Conservation (phyloP, 108 stramenopile species). For the Skeletonema grethae region DNA sequence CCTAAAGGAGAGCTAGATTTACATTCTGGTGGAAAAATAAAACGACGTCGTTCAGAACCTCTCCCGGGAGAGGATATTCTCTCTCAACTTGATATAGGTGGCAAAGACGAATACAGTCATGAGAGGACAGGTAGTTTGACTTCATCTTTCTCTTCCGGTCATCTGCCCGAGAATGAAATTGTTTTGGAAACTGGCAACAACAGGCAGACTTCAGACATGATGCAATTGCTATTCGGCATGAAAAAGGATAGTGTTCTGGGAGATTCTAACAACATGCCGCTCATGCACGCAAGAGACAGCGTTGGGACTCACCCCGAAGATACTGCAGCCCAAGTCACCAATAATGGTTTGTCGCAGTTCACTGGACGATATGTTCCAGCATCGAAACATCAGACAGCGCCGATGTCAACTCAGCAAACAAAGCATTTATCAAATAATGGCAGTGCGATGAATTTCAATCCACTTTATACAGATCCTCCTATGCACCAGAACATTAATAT, state of each 20-base stretch:
- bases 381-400: not conserved
- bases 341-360: not conserved
- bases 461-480: not conserved
- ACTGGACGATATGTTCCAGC: not conserved
- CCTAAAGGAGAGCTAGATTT: not conserved
- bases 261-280: not conserved
- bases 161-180: not conserved
- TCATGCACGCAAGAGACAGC: not conserved
- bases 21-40: not conserved
- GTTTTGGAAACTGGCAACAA: not conserved
- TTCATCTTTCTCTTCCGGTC: not conserved
- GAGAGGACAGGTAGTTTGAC: not conserved
- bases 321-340: not conserved
- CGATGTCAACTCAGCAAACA: not conserved
- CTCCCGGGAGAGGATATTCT: not conserved
- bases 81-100: not conserved
- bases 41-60: conserved; percentile 2
- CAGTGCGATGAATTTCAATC: not conserved
- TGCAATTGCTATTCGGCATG: not conserved
- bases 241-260: not conserved
- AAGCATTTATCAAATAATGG: not conserved
- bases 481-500: not conserved
- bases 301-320: not conserved
- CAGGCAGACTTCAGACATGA: not conserved
- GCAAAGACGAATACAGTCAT: not conserved